Evolutionary conservation across 2,329 filamentous ascomycete species (phyloP).

Genomic region (Aspergillus sp.): DNA sequence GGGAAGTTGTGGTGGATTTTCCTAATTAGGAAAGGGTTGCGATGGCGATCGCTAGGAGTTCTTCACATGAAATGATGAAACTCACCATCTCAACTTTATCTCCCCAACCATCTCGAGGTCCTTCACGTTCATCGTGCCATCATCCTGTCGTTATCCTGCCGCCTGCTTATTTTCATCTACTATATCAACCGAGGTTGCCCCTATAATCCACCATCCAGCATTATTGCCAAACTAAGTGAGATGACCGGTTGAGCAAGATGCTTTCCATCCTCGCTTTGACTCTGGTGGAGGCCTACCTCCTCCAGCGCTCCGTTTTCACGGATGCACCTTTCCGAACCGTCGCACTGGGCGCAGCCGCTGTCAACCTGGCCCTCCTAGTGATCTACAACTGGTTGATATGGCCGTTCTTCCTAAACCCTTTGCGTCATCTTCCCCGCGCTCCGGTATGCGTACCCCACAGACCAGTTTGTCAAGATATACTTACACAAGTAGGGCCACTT

Average conservation of each 20-base stretch:
- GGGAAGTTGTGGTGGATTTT: slow-evolving; percentile 2
- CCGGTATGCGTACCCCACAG: slow-evolving; percentile 27
- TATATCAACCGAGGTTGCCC: slow-evolving; percentile 16
- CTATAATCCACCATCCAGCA: background rate
- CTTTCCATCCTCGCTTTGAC: slow-evolving; percentile 16
- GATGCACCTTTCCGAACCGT: slow-evolving; percentile 26
- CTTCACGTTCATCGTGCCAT: background rate
- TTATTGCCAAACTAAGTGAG: background rate
- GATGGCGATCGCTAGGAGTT: slow-evolving; percentile 5
- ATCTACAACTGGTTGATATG: slow-evolving; percentile 49
- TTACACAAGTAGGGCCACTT: slow-evolving; percentile 24
- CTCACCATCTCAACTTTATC: background rate
- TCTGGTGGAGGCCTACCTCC: slow-evolving; percentile 28
- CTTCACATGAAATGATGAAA: slow-evolving; percentile 6
- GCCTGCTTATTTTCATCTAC: background rate
- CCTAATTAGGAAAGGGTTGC: slow-evolving; percentile 14
- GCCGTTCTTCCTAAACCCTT: slow-evolving; percentile 51
- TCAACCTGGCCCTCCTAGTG: slow-evolving; percentile 25
- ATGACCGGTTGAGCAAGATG: background rate
- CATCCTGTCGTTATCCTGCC: background rate
- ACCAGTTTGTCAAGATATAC: background rate
- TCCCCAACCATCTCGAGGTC: background rate
- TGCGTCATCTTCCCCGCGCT: slow-evolving; percentile 51
- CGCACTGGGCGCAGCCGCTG: slow-evolving; percentile 19
- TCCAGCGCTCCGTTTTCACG: slow-evolving; percentile 27